These are phyloP conservation scores for Aegilops umbellulata DNA, from an alignment of 176 grass and related monocot genomes.

Conservation along the genomic window DNA sequence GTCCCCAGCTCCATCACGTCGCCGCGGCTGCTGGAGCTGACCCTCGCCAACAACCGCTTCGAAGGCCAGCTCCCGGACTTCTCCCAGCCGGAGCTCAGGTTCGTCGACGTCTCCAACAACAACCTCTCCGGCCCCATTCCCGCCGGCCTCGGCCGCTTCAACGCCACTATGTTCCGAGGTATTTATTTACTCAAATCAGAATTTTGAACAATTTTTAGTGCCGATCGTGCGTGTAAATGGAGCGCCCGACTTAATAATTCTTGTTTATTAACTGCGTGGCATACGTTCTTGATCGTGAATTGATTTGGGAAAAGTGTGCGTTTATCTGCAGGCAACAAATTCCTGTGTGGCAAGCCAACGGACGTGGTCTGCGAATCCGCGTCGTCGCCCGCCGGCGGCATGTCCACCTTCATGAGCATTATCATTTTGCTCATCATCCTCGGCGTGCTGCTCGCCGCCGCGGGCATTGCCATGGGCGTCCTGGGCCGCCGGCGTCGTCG, in stretches of 20 bases:
- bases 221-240: too few relatives aligned
- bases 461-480: slow-evolving; percentile 8
- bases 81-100: slow-evolving; percentile 46
- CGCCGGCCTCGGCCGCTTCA: slow-evolving; percentile 48
- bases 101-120: slow-evolving; percentile 72
- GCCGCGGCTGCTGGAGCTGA: slow-evolving; percentile 61
- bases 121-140: slow-evolving; percentile 77
- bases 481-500: not conserved
- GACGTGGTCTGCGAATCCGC: slow-evolving; percentile 27
- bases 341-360: slow-evolving; percentile 70
- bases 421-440: slow-evolving; percentile 37
- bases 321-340: slow-evolving; percentile 53
- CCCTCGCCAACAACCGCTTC: slow-evolving; percentile 61
- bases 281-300: not conserved
- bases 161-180: slow-evolving; percentile 61
- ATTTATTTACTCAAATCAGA: not conserved
- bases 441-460: slow-evolving; percentile 20
- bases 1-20: slow-evolving; percentile 66
- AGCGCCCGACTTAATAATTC: too few relatives aligned
- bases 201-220: too few relatives aligned
- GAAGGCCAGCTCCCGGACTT: slow-evolving; percentile 56
- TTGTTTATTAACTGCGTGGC: too few relatives aligned
- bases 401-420: slow-evolving; percentile 9
- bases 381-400: not conserved
- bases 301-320: not conserved